phyloP scores from a whole-genome alignment of 306 rosid genomes.

The Fragaria nilgerrensis region DNA sequence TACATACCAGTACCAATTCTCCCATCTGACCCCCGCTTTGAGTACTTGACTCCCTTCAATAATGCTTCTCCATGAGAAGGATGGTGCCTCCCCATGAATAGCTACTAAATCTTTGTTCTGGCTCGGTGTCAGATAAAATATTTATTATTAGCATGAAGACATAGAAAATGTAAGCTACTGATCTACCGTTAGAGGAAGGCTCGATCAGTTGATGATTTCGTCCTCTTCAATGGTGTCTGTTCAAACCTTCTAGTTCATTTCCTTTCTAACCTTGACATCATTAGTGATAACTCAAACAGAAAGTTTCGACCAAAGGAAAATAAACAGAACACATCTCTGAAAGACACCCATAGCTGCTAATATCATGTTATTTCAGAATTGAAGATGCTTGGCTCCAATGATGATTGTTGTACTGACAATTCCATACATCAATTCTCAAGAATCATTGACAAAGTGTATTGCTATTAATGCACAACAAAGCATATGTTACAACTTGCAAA shows the following conservation, averaged over 20 bases:
- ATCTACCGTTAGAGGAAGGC: neutral
- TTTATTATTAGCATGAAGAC: neutral
- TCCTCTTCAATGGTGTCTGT: neutral
- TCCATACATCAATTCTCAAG: neutral
- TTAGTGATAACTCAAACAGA: neutral
- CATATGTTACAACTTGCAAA: neutral
- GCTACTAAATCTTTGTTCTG: too few species aligned
- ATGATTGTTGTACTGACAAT: neutral
- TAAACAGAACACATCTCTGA: neutral
- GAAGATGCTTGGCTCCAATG: neutral
- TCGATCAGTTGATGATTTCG: neutral
- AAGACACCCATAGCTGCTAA: neutral
- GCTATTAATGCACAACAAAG: neutral
- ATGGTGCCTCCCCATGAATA: too few species aligned
- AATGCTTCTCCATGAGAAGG: too few species aligned
- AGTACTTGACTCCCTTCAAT: too few species aligned
- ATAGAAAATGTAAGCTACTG: neutral
- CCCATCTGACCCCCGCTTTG: too few species aligned
- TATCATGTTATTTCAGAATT: neutral
- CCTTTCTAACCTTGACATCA: neutral
- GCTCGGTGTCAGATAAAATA: neutral
- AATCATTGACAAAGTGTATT: neutral
- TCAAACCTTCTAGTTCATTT: neutral
- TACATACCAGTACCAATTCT: too few species aligned
- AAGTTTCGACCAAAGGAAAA: neutral